Evolutionary conservation across 495 filamentous ascomycete species (phyloP).

Genomic region (Penicillium chermesinum): DNA sequence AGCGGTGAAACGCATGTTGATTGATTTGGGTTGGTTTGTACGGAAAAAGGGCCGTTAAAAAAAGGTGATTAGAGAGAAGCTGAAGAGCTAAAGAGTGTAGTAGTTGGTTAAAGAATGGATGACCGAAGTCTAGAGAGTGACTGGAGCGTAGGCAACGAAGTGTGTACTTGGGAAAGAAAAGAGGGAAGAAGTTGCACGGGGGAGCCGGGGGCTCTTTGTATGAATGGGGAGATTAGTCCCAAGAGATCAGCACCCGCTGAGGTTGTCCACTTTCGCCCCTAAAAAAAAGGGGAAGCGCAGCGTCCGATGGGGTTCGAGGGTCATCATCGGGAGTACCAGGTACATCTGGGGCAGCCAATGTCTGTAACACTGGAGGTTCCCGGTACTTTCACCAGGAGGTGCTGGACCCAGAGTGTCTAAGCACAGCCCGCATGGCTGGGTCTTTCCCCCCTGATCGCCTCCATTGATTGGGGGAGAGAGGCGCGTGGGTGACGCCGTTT

Average conservation of each 20-base stretch:
- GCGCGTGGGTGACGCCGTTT: constrained; percentile 12
- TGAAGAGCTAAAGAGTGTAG: constrained; percentile 15
- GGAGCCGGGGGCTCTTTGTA: constrained; percentile 39
- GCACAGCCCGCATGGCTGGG: constrained; percentile 8
- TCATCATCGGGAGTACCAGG: constrained; percentile 5
- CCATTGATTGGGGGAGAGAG: constrained; percentile 9
- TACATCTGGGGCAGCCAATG: constrained; percentile 1
- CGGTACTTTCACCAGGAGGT: constrained; percentile 6
- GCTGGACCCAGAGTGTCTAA: no score
- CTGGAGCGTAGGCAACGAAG: constrained; percentile 36
- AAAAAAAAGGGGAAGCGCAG: not conserved
- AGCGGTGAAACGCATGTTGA: constrained; percentile 54
- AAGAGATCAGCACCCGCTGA: constrained; percentile 25
- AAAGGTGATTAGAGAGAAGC: constrained; percentile 28
- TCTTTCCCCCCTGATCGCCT: not conserved
- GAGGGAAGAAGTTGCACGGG: constrained; percentile 22
- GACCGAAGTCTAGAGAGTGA: constrained; percentile 50
- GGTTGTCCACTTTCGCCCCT: constrained; percentile 2
- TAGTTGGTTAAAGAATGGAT: constrained; percentile 43
- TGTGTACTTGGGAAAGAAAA: constrained; percentile 37
- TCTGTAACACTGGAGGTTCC: not conserved
- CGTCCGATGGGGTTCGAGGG: constrained; percentile 2
- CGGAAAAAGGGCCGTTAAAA: constrained; percentile 11
- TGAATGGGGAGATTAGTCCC: constrained; percentile 41
- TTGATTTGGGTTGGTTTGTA: constrained; percentile 18